Evolutionary conservation across 2,329 filamentous ascomycete genomes (phyloP).

Genomic region (Fusarium brachygibbosum): DNA sequence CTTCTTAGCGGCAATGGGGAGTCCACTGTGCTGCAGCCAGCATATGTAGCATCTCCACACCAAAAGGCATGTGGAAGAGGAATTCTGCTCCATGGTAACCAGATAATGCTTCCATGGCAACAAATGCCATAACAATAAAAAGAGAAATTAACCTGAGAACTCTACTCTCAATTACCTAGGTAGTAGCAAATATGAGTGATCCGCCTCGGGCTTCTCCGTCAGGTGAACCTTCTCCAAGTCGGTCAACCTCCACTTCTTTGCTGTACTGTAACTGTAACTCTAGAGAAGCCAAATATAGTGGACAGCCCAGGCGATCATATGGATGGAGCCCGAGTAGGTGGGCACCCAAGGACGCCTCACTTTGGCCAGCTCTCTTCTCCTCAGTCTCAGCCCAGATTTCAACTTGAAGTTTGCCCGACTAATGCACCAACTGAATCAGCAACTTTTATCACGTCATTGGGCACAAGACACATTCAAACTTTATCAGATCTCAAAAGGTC

Average conservation of each 20-base stretch:
- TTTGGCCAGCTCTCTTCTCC: slow-evolving; percentile 10
- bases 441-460: slow-evolving; percentile 35
- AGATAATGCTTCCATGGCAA: slow-evolving; percentile 18
- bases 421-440: slow-evolving; percentile 27
- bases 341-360: slow-evolving; percentile 32
- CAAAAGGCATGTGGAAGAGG: slow-evolving; percentile 15
- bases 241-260: slow-evolving; percentile 18
- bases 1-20: slow-evolving; percentile 41
- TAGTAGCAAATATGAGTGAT: neutral
- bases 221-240: neutral
- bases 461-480: slow-evolving; percentile 25
- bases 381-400: slow-evolving; percentile 19
- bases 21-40: slow-evolving; percentile 15
- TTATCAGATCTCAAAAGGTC: neutral
- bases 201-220: slow-evolving; percentile 7
- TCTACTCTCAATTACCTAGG: neutral
- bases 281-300: neutral
- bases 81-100: slow-evolving; percentile 2
- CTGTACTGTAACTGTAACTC: neutral
- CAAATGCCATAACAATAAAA: slow-evolving; percentile 1
- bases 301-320: slow-evolving; percentile 19
- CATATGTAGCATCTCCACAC: slow-evolving; percentile 10
- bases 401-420: neutral
- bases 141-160: slow-evolving; percentile 22
- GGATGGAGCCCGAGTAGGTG: neutral